Evolutionary conservation across 306 rosid species (phyloP).

Genomic region (Castanea mollissima): DNA sequence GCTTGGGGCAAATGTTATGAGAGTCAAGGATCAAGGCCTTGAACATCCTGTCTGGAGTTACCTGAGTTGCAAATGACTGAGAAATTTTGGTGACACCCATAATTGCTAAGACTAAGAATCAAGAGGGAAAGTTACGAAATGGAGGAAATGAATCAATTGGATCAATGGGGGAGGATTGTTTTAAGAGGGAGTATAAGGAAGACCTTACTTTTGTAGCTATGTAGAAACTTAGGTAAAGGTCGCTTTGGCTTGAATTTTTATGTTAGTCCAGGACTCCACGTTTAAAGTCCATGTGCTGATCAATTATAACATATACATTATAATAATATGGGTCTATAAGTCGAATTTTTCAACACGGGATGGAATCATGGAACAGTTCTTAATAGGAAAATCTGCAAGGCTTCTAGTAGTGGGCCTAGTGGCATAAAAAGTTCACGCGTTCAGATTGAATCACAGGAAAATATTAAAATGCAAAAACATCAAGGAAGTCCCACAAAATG

Average conservation of each 20-base stretch:
- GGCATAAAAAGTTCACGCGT: not conserved
- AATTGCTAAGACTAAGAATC: not conserved
- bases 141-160: not conserved
- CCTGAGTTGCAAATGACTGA: constrained; percentile 31
- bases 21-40: constrained; percentile 50
- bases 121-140: not conserved
- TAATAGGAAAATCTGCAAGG: not conserved
- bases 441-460: not conserved
- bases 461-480: not conserved
- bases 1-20: constrained; percentile 41
- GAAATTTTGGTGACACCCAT: constrained; percentile 35
- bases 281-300: not conserved
- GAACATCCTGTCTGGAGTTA: constrained; percentile 56
- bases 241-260: not conserved
- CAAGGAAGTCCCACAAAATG: too few relatives aligned
- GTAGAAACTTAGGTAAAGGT: not conserved
- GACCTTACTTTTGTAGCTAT: not conserved
- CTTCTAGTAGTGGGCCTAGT: not conserved
- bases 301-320: not conserved
- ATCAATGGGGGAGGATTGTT: not conserved
- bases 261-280: not conserved
- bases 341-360: constrained; percentile 14
- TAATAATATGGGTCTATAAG: not conserved
- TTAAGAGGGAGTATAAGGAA: not conserved
- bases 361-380: not conserved